Base-by-base conservation (phyloP, 768 basidiomycete species). In the Hygrophoropsis aurantiaca region DNA sequence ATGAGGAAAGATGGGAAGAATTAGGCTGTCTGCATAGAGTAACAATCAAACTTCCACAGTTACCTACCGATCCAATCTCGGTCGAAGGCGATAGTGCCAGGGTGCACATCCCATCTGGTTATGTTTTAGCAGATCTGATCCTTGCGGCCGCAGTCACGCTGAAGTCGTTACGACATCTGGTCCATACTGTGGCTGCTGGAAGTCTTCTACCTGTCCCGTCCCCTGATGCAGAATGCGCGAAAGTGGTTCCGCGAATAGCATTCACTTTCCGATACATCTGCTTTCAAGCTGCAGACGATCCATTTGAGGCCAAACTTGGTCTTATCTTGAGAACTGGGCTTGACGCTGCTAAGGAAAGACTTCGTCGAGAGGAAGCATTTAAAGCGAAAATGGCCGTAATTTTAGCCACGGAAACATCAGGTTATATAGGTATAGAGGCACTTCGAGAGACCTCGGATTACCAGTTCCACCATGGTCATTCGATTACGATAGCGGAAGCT, bases 231-330 rank as follows among this genome's bases (percentile, higher is more conserved):
- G 91, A 95, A 63, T 75, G 70, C 3, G 81, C 93, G 0, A 97
- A 92, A 65, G 55, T 60, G 0, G 67, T 93, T 2, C 91, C 91
- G 0, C 73, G 75, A 44, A 59, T 94, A 37, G 67, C 69, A 1
- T 59, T 95, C 37, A 69, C 61, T 9, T 64, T 94, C 41, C 72
- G 75, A n/a, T 73, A 73, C 36, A 57, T 95, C 26, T 82, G 80
- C 40, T 57, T 90, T 8, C 93, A 97, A 64, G 84, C 84, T 20
- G 80, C 82, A 19, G 94, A 98, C 62, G 89, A 93, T 56, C 79
- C 84, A 1, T 81, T 97, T 47, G 94, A 98, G 65, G 77, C 79
- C 13, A 80, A 75, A 49, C 67, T 97, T 16, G 87, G 81, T 27
- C 71, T 87, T 8, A 87, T 91, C 24, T 89, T 81, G 75, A 74